These are phyloP conservation scores for Arthroderma sp. DNA, from an alignment of 2,329 filamentous ascomycete species.

Conservation along the genomic window DNA sequence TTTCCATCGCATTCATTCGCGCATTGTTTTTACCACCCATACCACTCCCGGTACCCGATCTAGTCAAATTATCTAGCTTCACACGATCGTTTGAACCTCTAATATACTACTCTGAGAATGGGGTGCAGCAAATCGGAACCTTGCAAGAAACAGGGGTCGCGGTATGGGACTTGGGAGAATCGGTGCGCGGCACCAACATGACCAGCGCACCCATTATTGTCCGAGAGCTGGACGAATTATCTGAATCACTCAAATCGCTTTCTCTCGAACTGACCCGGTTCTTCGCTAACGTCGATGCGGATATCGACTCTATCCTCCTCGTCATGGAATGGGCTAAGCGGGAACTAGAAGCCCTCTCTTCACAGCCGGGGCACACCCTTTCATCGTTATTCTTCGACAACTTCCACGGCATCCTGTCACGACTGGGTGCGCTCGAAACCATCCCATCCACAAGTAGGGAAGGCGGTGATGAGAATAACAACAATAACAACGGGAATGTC, in stretches of 20 bases:
- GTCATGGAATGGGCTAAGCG: conserved; percentile 94
- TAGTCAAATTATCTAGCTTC: conserved; percentile 80
- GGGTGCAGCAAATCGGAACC: conserved; percentile 71
- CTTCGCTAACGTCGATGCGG: conserved; percentile 84
- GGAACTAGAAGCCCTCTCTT: conserved; percentile 60
- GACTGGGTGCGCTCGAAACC: conserved; percentile 31
- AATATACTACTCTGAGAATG: conserved; percentile 88
- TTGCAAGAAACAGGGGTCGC: conserved; percentile 84
- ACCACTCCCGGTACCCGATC: conserved; percentile 59
- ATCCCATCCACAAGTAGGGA: conserved; percentile 16
- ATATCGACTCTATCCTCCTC: conserved; percentile 82
- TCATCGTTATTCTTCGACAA: conserved; percentile 65
- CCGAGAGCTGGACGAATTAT: conserved; percentile 68
- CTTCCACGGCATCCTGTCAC: conserved; percentile 62
- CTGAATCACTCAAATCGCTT: conserved; percentile 71
- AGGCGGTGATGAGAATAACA: conserved; percentile 1
- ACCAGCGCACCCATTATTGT: conserved; percentile 79
- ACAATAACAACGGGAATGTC: conserved; percentile 3
- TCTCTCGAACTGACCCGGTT: conserved; percentile 80
- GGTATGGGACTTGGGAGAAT: conserved; percentile 90
- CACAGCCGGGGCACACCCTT: conserved; percentile 48
- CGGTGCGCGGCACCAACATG: conserved; percentile 79
- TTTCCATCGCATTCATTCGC: conserved; percentile 53
- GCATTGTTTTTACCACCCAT: conserved; percentile 56
- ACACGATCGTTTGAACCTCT: conserved; percentile 87